Percentiles rank a stretch among this genome's conserved stretches.
These are phyloP conservation scores for Botryosphaeria dothidea DNA, from an alignment of 2,329 filamentous ascomycete species.

Conservation along the genomic window DNA sequence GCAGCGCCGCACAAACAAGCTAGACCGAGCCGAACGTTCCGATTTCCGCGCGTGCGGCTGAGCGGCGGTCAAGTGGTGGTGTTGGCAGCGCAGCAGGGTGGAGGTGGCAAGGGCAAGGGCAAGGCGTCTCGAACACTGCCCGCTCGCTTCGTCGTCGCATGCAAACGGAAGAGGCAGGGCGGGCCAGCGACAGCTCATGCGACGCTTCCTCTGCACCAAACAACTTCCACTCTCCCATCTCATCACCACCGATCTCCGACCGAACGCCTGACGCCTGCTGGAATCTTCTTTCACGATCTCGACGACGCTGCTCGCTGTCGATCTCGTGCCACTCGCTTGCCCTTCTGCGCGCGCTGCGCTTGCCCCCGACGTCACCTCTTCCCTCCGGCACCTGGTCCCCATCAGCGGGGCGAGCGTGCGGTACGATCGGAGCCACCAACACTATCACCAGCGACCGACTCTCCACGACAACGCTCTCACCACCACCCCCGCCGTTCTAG, in stretches of 20 bases:
- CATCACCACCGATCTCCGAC: constrained; percentile 4
- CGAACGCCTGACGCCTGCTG: neutral
- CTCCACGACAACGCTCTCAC: neutral
- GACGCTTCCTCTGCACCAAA: constrained; percentile 5
- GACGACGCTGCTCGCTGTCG: constrained; percentile 6
- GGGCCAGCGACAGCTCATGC: constrained; percentile 15
- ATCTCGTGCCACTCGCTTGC: constrained; percentile 15
- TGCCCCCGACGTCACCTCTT: constrained; percentile 17
- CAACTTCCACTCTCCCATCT: neutral
- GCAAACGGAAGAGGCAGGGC: constrained; percentile 11
- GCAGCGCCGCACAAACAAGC: neutral
- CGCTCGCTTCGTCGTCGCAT: constrained; percentile 14
- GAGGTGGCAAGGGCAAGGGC: constrained; percentile 11
- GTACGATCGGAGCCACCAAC: constrained; percentile 9
- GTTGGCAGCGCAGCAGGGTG: constrained; percentile 7
- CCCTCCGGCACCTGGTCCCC: constrained; percentile 14
- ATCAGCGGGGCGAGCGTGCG: constrained; percentile 17
- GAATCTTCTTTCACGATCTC: constrained; percentile 10
- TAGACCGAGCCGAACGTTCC: neutral
- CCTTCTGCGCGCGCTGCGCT: constrained; percentile 1
- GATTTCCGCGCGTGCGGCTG: constrained; percentile 10
- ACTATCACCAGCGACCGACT: neutral
- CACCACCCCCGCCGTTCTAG: neutral
- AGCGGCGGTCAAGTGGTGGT: constrained; percentile 13
- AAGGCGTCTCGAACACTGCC: constrained; percentile 15